Percentiles rank a stretch among this genome's conserved stretches.
Conservation (phyloP, 192 early-diverging fungal genomes). For the Gamsiella multidivaricata region DNA sequence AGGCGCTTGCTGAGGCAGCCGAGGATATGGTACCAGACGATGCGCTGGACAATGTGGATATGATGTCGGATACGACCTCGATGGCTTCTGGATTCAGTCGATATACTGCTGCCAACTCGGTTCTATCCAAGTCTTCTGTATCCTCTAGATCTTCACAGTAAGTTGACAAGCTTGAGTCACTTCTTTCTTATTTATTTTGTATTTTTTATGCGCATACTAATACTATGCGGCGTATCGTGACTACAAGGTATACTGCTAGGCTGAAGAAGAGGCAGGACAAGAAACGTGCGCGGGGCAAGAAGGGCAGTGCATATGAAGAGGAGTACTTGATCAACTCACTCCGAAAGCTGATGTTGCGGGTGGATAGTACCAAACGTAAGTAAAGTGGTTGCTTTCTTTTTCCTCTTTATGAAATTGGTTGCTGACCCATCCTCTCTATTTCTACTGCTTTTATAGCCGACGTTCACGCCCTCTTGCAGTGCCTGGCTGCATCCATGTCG, state of each 20-base stretch:
- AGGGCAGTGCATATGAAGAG: conserved; percentile 91
- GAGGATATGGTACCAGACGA: conserved; percentile 61
- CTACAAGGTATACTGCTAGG: conserved; percentile 74
- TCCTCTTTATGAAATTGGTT: background rate
- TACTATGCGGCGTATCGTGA: background rate
- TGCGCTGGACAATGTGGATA: conserved; percentile 86
- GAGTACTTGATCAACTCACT: conserved; percentile 85
- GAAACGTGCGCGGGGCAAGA: conserved; percentile 88
- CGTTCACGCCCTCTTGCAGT: conserved; percentile 64
- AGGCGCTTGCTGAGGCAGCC: conserved; percentile 54
- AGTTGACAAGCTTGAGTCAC: background rate
- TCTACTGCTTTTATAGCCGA: conserved; percentile 49
- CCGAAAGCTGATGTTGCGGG: conserved; percentile 66
- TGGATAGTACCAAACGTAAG: conserved; percentile 68
- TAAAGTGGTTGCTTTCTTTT: background rate
- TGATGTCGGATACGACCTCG: conserved; percentile 95
- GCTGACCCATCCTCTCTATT: background rate
- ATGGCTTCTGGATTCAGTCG: conserved; percentile 91
- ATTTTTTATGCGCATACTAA: background rate
- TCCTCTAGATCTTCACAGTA: conserved; percentile 51
- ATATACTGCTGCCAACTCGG: conserved; percentile 74
- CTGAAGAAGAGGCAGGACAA: conserved; percentile 76
- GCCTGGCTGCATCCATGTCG: conserved; percentile 60
- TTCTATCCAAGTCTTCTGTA: conserved; percentile 67
- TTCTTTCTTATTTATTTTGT: conserved; percentile 2